Evolutionary conservation across 179 eudicot species (phyloP), one percentile per base, ranked within the genome.

Genomic region (Corrigiola litoralis): DNA sequence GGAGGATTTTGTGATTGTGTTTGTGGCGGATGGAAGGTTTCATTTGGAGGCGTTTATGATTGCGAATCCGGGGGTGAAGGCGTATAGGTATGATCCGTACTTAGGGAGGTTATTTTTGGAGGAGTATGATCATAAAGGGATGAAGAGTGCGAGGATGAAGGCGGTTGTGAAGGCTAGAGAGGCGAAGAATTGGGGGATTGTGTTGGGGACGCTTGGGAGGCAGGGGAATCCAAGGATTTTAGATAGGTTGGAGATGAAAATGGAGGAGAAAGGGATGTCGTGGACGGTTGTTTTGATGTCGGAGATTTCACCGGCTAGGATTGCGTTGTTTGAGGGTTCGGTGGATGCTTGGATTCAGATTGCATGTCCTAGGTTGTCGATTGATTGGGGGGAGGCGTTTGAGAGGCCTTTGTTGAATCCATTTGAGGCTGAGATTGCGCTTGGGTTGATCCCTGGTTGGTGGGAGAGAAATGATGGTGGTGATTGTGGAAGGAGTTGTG

Each of bases 371-470:
- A 76, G 98, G 71, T 69, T 92, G 48, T 92, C 98, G 0, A 87
- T 89, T 72, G 98, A 92, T 80, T 92, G 98, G 96, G 98, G 98
- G 8, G 98, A 92, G 66, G 96, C 98, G 20, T 92, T 87, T 58
- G 69, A 23, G 73, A 87, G 78, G 81, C 98, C 98, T 0, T 76
- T 92, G 69, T 80, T 92, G 75, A 92, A 79, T 32, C 79, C 96
- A 0, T 92, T 92, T 63, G 96, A 92, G 74, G 98, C 95, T 1
- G 98, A 92, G 77, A 89, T 89, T 80, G 96, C 96, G 18, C 87
- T 92, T 44, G 96, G 96, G 2, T 90, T 85, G 81, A 75, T 84
- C 20, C 88, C 81, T 2, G 96, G 96, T 52, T 92, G 98, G 98
- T 92, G 98, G 98, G 98, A 92, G 80, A 87, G 80, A 10, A 71